Evolutionary conservation across 2,329 filamentous ascomycete genomes (phyloP).

Genomic region (Thielaviopsis populi): DNA sequence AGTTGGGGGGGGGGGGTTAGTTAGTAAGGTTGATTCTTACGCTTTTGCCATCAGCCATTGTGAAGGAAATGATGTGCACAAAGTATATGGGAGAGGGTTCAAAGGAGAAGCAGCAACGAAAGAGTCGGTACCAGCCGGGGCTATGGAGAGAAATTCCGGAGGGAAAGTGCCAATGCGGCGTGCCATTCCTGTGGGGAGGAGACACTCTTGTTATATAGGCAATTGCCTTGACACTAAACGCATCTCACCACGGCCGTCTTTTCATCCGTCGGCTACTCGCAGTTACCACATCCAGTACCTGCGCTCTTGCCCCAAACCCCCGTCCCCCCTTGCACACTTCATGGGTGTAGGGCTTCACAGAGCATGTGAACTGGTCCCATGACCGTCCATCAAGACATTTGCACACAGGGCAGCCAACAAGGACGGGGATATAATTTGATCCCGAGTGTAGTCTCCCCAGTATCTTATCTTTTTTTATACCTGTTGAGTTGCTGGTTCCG

Average conservation of each 20-base stretch:
- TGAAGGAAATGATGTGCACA: neutral
- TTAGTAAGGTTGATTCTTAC: conserved; percentile 7
- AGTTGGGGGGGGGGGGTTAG: neutral
- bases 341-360: neutral
- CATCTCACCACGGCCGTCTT: neutral
- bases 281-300: neutral
- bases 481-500: neutral
- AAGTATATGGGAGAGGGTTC: neutral
- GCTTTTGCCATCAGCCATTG: conserved; percentile 16
- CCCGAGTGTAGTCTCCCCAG: neutral
- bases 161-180: neutral
- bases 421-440: neutral
- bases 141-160: neutral
- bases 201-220: neutral
- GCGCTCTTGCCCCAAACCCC: neutral
- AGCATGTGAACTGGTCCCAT: conserved; percentile 1
- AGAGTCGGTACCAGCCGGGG: neutral
- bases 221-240: neutral
- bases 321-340: neutral
- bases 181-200: neutral
- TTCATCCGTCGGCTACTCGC: neutral
- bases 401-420: neutral
- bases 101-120: neutral
- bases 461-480: neutral
- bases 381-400: neutral